These are phyloP conservation scores for Pseudogymnoascus sp. DNA, from an alignment of 2,329 filamentous ascomycete species.

Conservation along the genomic window DNA sequence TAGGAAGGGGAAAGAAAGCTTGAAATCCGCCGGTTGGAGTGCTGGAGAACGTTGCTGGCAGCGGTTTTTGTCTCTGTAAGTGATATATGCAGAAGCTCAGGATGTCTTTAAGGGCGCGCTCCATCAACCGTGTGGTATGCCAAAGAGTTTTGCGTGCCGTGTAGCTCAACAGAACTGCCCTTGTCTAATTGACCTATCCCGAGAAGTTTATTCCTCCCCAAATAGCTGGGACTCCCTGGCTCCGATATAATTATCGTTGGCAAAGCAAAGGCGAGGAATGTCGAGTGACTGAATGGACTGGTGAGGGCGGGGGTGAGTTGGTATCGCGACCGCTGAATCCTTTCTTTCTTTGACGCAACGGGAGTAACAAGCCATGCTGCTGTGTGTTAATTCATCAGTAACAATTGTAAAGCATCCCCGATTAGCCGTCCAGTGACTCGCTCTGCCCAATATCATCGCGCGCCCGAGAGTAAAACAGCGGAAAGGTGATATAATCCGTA, in stretches of 20 bases:
- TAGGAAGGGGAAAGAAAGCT: no score
- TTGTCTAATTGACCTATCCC: not conserved
- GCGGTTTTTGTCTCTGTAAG: not conserved
- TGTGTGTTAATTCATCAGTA: not conserved
- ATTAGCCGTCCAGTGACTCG: not conserved
- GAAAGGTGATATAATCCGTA: not conserved
- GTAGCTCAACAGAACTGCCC: no score
- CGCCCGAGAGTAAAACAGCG: not conserved
- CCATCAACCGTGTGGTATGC: no score
- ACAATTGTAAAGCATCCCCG: not conserved
- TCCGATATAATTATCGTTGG: not conserved
- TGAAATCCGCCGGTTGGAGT: not conserved
- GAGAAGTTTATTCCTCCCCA: not conserved
- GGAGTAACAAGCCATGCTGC: not conserved
- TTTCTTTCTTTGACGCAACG: not conserved
- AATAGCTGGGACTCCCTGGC: not conserved
- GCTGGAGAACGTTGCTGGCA: not conserved
- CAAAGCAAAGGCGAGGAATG: not conserved
- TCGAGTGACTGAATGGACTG: not conserved
- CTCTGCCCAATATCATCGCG: not conserved
- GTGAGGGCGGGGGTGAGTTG: not conserved
- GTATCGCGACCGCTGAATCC: not conserved
- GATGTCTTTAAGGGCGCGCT: no score
- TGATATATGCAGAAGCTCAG: not conserved
- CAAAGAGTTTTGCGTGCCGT: no score